Evolutionary conservation across 352 stramenopile species (phyloP), one percentile per base, ranked within the genome.

Genomic region (Blastocystis sp.): DNA sequence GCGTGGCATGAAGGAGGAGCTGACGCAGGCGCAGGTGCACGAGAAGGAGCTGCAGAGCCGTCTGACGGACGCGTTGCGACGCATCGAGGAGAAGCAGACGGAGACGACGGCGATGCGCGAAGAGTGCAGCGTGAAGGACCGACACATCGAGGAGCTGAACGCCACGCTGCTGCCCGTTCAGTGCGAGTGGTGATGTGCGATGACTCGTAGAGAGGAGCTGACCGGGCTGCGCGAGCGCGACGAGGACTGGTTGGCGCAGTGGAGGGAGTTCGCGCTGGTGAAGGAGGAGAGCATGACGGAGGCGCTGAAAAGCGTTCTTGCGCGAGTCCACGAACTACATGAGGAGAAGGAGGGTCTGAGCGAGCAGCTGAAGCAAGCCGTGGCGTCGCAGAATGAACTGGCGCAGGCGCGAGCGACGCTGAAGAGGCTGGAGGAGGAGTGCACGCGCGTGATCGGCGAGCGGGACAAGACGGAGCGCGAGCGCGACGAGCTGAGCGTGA

Each of bases 41-140:
- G 76, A 88, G 51, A 33, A 70, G 26, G 78, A 55, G 16, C 62
- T 90, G n/a, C 67, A 89, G 41, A 60, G 4, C 13, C 85, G 62
- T 9, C 74, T 85, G 13, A 26, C 41, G 0, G 74, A 85, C 19
- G 50, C 45, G n/a, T 31, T 85, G 50, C 65, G 31, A 37, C 59
- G 61, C 26, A 62, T 88, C n/a, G 70, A 62, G 10, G 45, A 61
- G 19, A 45, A 31, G 21, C 4, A 80, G 24, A 13, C 71, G 65
- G 35, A 91, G 31, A 63, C 33, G 19, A 59, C 37, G 9, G 24
- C 50, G 6, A 16, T 88, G 26, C 4, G 85, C 26, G 10, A 51
- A 0, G 39, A 80, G 13, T 12, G 33, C 6, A 6, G 16, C 45
- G 37, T 70, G 3, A 35, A n/a, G 24, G 50, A 1, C 21, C 39